Conservation (phyloP, 208 protist species). For the Crithidia brevicula region DNA sequence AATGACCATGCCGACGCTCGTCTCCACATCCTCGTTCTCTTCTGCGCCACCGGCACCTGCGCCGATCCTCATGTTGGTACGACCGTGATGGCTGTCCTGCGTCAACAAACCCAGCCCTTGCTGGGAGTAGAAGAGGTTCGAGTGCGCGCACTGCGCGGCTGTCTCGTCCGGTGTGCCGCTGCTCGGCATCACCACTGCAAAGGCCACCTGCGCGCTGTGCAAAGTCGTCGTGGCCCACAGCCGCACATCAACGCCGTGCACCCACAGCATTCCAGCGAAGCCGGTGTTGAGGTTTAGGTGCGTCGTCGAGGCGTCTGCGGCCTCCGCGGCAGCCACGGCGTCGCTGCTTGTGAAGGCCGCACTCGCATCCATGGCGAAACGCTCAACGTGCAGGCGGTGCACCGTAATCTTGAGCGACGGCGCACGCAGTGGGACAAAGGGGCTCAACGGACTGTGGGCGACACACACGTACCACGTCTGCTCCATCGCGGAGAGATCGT, state of each 20-base stretch:
- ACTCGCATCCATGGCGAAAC: slow-evolving; percentile 27
- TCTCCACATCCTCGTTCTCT: not conserved
- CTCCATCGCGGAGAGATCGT: slow-evolving; percentile 16
- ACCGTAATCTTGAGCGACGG: slow-evolving; percentile 45
- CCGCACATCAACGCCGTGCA: slow-evolving; percentile 61
- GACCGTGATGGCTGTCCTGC: slow-evolving; percentile 12
- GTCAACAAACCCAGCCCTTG: slow-evolving; percentile 35
- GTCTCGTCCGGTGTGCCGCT: slow-evolving; percentile 36
- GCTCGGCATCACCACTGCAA: slow-evolving; percentile 43
- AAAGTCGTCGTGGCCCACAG: slow-evolving; percentile 63
- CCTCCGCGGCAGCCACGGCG: slow-evolving; percentile 21
- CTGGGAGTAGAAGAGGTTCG: slow-evolving; percentile 65
- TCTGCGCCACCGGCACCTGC: not conserved
- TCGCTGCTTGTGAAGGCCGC: slow-evolving; percentile 31
- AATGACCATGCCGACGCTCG: slow-evolving; percentile 41
- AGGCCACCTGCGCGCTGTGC: slow-evolving; percentile 50
- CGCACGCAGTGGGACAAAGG: slow-evolving; percentile 41
- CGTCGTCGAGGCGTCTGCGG: slow-evolving; percentile 24
- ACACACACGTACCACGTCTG: slow-evolving; percentile 70
- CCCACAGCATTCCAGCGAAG: slow-evolving; percentile 60
- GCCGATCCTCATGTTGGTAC: not conserved
- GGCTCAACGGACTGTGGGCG: slow-evolving; percentile 45
- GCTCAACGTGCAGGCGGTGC: slow-evolving; percentile 40
- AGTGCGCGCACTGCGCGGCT: slow-evolving; percentile 54
- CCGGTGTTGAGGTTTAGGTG: slow-evolving; percentile 65